A percentile compares a stretch with the other conserved stretches of the same genome.
Evolutionary conservation across 2,329 filamentous ascomycete genomes (phyloP).

Genomic region (Xylaria arbuscula): DNA sequence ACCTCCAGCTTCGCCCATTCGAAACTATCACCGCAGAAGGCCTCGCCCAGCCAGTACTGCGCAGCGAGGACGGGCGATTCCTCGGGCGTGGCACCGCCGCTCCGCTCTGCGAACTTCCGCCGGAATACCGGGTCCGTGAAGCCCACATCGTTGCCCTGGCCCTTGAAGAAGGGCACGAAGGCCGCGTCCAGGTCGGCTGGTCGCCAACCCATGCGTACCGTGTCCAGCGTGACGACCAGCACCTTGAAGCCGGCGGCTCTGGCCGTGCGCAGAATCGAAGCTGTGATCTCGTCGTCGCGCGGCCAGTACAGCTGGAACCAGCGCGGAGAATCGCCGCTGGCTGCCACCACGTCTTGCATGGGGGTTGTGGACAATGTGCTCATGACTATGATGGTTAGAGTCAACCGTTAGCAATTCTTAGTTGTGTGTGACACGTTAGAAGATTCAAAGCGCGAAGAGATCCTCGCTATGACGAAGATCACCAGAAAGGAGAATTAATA

Average conservation of each 20-base stretch:
- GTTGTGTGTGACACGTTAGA: not conserved
- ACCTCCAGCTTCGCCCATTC: slow-evolving; percentile 45
- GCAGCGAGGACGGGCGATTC: slow-evolving; percentile 56
- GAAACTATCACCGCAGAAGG: slow-evolving; percentile 46
- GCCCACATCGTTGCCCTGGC: slow-evolving; percentile 69
- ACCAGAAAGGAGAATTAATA: not conserved
- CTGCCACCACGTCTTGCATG: slow-evolving; percentile 74
- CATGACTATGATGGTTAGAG: slow-evolving; percentile 53
- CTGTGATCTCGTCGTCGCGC: slow-evolving; percentile 71
- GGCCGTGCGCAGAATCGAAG: slow-evolving; percentile 70
- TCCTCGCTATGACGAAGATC: not conserved
- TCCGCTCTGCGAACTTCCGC: slow-evolving; percentile 62
- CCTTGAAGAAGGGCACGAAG: slow-evolving; percentile 69
- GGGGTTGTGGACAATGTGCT: slow-evolving; percentile 71
- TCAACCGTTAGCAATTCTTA: not conserved
- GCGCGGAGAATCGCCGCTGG: slow-evolving; percentile 66
- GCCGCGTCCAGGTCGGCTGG: slow-evolving; percentile 73
- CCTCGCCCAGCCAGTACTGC: slow-evolving; percentile 44
- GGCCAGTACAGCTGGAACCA: slow-evolving; percentile 86
- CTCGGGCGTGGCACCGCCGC: slow-evolving; percentile 59
- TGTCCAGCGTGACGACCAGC: slow-evolving; percentile 79
- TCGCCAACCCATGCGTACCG: slow-evolving; percentile 75
- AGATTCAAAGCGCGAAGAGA: not conserved
- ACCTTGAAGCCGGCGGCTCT: slow-evolving; percentile 71
- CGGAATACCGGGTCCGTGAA: slow-evolving; percentile 76